These are phyloP conservation scores for Fusarium albidum DNA, from an alignment of 2,329 filamentous ascomycete species.

Conservation along the genomic window DNA sequence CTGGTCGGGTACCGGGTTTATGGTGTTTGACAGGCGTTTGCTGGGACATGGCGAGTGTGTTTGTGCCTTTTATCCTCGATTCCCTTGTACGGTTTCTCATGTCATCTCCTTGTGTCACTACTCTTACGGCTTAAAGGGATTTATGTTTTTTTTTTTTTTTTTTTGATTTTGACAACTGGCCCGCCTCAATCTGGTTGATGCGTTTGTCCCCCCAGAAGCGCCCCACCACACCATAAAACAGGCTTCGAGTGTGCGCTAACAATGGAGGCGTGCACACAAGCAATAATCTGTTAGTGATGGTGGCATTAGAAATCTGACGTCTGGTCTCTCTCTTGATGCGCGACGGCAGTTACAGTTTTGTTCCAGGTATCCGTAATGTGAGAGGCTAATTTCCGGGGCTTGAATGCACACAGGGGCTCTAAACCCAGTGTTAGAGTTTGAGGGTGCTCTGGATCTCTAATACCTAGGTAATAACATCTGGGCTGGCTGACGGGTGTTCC, in stretches of 20 bases:
- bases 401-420: too few species aligned
- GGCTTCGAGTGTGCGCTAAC: neutral
- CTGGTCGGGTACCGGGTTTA: constrained; percentile 8
- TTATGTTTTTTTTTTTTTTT: neutral
- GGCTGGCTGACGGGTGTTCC: too few species aligned
- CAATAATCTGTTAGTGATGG: neutral
- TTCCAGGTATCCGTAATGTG: too few species aligned
- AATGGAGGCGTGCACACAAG: neutral
- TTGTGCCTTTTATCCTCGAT: constrained; percentile 7
- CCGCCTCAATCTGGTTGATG: constrained; percentile 1
- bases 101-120: constrained; percentile 8
- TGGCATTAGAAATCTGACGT: neutral
- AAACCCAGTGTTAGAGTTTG: too few species aligned
- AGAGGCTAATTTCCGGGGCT: too few species aligned
- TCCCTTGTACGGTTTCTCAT: constrained; percentile 13
- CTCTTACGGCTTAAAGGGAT: constrained; percentile 2
- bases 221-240: neutral
- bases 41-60: constrained; percentile 5
- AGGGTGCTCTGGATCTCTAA: too few species aligned
- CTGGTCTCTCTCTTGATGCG: too few species aligned
- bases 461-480: too few species aligned
- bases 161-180: too few species aligned
- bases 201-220: neutral
- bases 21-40: constrained; percentile 28
- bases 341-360: too few species aligned